Conservation (phyloP, 2,329 filamentous ascomycete genomes). For the Pseudogymnoascus sp. region DNA sequence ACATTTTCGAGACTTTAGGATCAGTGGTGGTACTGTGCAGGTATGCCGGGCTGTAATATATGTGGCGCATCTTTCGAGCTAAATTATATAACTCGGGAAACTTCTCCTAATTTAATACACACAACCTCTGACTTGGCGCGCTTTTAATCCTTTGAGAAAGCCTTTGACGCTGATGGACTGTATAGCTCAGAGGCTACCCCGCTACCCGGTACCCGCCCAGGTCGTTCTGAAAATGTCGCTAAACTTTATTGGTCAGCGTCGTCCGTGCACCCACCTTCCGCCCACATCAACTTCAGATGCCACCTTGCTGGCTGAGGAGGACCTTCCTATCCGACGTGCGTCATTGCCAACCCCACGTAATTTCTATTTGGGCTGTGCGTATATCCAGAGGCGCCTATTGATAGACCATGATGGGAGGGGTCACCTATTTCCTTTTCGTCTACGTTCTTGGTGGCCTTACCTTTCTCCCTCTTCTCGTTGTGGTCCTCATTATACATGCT, state of each 20-base stretch:
- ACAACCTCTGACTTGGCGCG: neutral
- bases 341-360: slow-evolving; percentile 4
- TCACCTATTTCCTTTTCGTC: slow-evolving; percentile 7
- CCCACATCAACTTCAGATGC: slow-evolving; percentile 6
- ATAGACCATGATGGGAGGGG: slow-evolving; percentile 6
- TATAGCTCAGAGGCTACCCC: neutral
- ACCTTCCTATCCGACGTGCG: neutral
- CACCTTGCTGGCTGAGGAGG: slow-evolving; percentile 7
- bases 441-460: slow-evolving; percentile 8
- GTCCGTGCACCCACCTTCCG: neutral
- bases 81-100: neutral
- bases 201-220: neutral
- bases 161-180: neutral
- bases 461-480: neutral
- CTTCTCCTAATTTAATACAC: neutral
- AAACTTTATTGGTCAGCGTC: slow-evolving; percentile 3
- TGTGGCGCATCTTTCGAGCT: neutral
- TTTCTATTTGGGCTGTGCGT: slow-evolving; percentile 1
- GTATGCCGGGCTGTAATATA: neutral
- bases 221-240: neutral
- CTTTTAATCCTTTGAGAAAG: neutral
- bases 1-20: neutral
- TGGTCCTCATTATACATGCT: slow-evolving; percentile 51
- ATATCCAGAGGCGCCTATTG: neutral
- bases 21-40: neutral